These are phyloP conservation scores for Acer yangbiense DNA, from an alignment of 345 rosid species.

Conservation along the genomic window DNA sequence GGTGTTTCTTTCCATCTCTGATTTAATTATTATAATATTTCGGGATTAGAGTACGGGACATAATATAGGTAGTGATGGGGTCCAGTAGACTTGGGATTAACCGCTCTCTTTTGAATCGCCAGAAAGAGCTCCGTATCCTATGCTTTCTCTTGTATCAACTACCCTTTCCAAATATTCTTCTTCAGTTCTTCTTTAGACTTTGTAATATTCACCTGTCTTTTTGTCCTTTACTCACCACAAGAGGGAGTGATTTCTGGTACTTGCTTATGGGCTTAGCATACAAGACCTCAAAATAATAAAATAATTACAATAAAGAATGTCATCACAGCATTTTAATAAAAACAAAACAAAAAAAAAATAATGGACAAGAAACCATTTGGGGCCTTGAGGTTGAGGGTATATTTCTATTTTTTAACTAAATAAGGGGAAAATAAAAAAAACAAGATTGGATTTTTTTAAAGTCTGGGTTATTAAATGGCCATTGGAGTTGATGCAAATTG, in stretches of 20 bases:
- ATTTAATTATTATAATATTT: not conserved
- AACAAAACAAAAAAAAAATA: too few relatives aligned
- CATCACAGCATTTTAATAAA: too few relatives aligned
- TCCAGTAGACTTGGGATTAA: not conserved
- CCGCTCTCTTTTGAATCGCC: constrained; percentile 4
- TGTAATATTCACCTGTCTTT: not conserved
- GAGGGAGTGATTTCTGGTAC: not conserved
- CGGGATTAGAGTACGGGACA: too few relatives aligned
- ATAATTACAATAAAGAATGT: too few relatives aligned
- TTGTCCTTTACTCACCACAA: constrained; percentile 4
- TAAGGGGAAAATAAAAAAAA: not conserved
- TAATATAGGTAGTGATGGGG: not conserved
- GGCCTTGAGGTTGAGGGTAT: too few relatives aligned
- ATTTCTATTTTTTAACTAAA: not conserved
- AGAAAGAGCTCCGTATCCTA: constrained; percentile 30
- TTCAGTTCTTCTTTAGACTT: not conserved
- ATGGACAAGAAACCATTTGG: too few relatives aligned
- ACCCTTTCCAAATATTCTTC: constrained; percentile 7
- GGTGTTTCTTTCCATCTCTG: constrained; percentile 27
- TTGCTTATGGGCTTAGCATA: constrained; percentile 9
- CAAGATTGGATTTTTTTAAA: not conserved
- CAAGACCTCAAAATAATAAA: not conserved
- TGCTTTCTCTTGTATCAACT: constrained; percentile 7
- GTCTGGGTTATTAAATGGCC: constrained; percentile 18
- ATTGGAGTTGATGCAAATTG: constrained; percentile 27